A percentile compares a stretch with the other conserved stretches of the same genome.
Conservation (phyloP, 805 yeast species). For the Dipodascus geniculatus region DNA sequence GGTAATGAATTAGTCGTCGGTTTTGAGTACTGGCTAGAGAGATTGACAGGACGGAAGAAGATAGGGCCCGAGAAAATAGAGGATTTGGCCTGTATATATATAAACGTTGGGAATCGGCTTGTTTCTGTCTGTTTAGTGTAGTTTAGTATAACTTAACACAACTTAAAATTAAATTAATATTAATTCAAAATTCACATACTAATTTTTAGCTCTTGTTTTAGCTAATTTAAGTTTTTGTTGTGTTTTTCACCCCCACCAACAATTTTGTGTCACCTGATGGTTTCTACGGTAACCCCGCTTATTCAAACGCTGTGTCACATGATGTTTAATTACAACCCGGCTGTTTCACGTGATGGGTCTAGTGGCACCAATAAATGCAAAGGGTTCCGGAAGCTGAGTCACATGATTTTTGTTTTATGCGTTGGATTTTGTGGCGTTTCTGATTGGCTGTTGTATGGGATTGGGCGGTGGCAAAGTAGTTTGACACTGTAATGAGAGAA, state of each 20-base stretch:
- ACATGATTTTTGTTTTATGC: background rate
- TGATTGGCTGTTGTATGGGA: too few species aligned
- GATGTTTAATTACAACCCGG: too few species aligned
- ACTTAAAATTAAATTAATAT: too few species aligned
- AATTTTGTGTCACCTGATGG: background rate
- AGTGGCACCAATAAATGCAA: background rate
- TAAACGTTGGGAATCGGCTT: too few species aligned
- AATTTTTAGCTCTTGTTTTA: too few species aligned
- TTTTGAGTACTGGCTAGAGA: too few species aligned
- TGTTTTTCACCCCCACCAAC: background rate
- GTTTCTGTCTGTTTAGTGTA: too few species aligned
- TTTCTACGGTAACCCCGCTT: background rate
- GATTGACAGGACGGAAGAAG: too few species aligned
- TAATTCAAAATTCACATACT: background rate
- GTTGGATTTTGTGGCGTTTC: background rate
- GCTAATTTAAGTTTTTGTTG: background rate
- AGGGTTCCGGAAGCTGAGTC: background rate
- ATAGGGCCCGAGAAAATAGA: background rate
- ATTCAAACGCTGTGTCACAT: background rate
- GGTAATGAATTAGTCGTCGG: too few species aligned
- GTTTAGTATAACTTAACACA: too few species aligned
- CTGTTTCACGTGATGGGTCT: background rate
- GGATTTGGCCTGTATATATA: too few species aligned
- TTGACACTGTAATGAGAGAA: background rate
- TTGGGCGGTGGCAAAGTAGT: background rate